Percentiles rank a stretch among this genome's conserved stretches.
These are phyloP conservation scores for Diaporthe nobilis DNA, from an alignment of 2,329 filamentous ascomycete genomes.

Conservation along the genomic window DNA sequence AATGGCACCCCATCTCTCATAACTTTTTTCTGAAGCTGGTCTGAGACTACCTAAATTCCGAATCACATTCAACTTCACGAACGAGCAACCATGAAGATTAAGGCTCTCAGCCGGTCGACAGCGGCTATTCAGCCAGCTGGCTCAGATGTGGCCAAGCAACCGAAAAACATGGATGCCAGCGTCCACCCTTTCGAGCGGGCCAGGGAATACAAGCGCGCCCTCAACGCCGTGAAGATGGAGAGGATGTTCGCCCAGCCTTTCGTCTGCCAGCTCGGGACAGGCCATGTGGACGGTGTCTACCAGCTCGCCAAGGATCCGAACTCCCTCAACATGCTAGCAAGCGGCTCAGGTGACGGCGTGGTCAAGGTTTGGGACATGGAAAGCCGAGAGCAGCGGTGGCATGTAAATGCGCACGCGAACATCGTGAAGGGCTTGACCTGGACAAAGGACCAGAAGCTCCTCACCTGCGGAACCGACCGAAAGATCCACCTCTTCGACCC, in stretches of 20 bases:
- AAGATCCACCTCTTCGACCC: conserved; percentile 94
- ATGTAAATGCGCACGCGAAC: conserved; percentile 88
- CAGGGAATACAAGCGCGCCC: conserved; percentile 80
- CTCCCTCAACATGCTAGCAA: conserved; percentile 81
- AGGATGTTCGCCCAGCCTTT: conserved; percentile 87
- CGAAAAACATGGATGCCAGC: conserved; percentile 73
- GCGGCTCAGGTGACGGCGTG: conserved; percentile 90
- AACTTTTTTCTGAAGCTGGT: conserved; percentile 14
- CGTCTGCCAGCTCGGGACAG: conserved; percentile 86
- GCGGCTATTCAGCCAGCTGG: conserved; percentile 50
- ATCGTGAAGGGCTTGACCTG: conserved; percentile 93
- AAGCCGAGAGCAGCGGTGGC: conserved; percentile 79
- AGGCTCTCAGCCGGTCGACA: conserved; percentile 50
- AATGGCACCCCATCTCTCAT: not conserved
- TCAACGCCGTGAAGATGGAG: conserved; percentile 90
- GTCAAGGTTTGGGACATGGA: conserved; percentile 81
- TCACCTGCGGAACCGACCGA: conserved; percentile 89
- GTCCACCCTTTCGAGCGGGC: conserved; percentile 93
- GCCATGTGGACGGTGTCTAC: conserved; percentile 94
- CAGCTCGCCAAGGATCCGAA: conserved; percentile 84
- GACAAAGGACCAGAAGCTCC: conserved; percentile 86
- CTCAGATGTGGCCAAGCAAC: conserved; percentile 49
- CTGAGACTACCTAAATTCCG: not conserved
- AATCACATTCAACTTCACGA: not conserved
- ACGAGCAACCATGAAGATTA: conserved; percentile 46